Conservation (phyloP, 805 yeast species). For the Clavispora vitiphila region DNA sequence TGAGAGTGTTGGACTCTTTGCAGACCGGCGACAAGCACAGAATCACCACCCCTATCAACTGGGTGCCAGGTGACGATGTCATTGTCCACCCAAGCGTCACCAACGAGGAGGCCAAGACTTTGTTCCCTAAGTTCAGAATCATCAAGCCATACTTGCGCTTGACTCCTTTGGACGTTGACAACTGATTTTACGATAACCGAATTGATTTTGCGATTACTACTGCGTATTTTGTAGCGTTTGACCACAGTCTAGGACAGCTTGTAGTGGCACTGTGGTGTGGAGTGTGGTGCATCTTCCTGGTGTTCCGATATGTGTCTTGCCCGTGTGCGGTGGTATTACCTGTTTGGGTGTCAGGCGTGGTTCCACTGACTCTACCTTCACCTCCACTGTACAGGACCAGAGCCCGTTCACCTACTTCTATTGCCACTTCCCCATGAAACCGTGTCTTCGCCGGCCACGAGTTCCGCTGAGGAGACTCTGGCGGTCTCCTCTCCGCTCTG, state of each 20-base stretch:
- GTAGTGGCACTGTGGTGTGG: too few relatives aligned
- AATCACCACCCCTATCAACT: conserved; percentile 86
- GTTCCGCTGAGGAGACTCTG: neutral
- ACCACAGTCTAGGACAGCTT: too few relatives aligned
- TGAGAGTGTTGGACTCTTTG: conserved; percentile 84
- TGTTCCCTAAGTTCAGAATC: conserved; percentile 80
- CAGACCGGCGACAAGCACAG: conserved; percentile 81
- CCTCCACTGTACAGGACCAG: neutral
- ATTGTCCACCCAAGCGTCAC: conserved; percentile 85
- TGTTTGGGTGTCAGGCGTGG: neutral
- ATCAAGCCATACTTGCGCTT: conserved; percentile 88
- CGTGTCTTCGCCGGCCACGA: neutral
- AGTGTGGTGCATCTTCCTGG: too few relatives aligned
- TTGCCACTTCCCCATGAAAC: neutral
- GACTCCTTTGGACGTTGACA: conserved; percentile 37
- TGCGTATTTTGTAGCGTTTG: neutral
- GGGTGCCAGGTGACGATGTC: conserved; percentile 87
- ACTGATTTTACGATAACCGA: neutral
- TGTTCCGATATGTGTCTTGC: too few relatives aligned
- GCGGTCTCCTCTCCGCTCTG: neutral
- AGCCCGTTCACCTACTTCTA: neutral
- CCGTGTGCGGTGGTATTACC: too few relatives aligned
- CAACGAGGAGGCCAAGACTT: conserved; percentile 63
- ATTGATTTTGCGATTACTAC: neutral
- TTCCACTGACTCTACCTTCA: neutral